A percentile compares a stretch with the other conserved stretches of the same genome.
Conservation (phyloP, 2,329 filamentous ascomycete genomes). For the Stemphylium beticola region DNA sequence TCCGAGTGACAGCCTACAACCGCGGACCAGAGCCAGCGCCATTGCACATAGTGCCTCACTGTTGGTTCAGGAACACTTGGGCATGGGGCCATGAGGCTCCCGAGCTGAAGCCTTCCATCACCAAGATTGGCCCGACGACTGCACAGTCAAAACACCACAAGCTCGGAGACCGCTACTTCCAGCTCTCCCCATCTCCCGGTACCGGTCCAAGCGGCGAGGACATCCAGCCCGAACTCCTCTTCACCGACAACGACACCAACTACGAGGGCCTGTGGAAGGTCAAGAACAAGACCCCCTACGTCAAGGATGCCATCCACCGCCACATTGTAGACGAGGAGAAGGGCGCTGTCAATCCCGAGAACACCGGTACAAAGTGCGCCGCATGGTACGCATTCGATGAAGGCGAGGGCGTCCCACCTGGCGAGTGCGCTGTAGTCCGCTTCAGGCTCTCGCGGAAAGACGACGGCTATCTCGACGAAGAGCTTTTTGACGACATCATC, state of each 20-base stretch:
- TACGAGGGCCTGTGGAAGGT: conserved; percentile 76
- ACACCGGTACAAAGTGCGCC: conserved; percentile 83
- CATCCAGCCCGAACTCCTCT: conserved; percentile 82
- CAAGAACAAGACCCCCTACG: conserved; percentile 77
- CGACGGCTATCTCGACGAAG: conserved; percentile 85
- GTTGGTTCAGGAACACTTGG: conserved; percentile 99
- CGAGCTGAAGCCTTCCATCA: conserved; percentile 81
- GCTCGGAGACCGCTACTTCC: conserved; percentile 81
- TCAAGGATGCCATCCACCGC: conserved; percentile 94
- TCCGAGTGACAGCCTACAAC: conserved; percentile 96
- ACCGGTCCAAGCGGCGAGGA: conserved; percentile 79
- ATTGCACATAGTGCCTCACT: conserved; percentile 89
- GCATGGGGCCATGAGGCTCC: conserved; percentile 82
- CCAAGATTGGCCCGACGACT: conserved; percentile 68
- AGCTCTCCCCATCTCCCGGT: conserved; percentile 88
- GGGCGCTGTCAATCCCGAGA: conserved; percentile 78
- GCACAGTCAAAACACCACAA: conserved; percentile 79
- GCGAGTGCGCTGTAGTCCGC: conserved; percentile 93
- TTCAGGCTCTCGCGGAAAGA: conserved; percentile 82
- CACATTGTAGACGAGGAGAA: conserved; percentile 84
- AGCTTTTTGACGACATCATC: conserved; percentile 87
- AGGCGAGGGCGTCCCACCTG: conserved; percentile 82
- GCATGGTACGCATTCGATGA: conserved; percentile 95
- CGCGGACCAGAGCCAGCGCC: conserved; percentile 88
- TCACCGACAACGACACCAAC: conserved; percentile 97